Percentiles rank a stretch among this genome's conserved stretches.
Conservation (phyloP, 2,329 filamentous ascomycete species). For the Periconia sp. region DNA sequence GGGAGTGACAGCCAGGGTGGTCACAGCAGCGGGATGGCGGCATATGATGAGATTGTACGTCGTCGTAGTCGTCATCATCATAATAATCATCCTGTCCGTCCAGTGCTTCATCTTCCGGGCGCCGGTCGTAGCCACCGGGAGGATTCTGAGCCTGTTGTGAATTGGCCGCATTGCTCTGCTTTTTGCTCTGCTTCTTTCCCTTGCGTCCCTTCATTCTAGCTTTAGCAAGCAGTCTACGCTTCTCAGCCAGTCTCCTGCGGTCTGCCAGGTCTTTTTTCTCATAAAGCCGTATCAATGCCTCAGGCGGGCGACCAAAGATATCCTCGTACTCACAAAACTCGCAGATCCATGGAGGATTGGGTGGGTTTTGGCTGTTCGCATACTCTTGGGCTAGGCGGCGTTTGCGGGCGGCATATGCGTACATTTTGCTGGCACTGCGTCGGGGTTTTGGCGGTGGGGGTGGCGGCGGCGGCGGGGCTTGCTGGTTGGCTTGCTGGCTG, state of each 20-base stretch:
- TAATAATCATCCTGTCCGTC: conserved; percentile 41
- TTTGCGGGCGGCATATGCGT: conserved; percentile 72
- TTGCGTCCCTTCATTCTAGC: conserved; percentile 92
- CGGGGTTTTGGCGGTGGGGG: conserved; percentile 65
- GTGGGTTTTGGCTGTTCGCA: conserved; percentile 74
- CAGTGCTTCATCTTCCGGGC: conserved; percentile 31
- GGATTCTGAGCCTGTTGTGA: conserved; percentile 34
- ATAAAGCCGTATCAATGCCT: conserved; percentile 84
- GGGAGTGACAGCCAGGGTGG: conserved; percentile 33
- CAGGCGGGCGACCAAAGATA: conserved; percentile 87
- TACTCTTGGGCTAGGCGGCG: conserved; percentile 77
- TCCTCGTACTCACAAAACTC: conserved; percentile 98
- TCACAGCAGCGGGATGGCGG: conserved; percentile 24
- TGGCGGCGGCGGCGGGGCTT: conserved; percentile 54
- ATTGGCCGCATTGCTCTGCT: conserved; percentile 42
- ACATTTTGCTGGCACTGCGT: conserved; percentile 66
- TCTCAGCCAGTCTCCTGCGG: conserved; percentile 82
- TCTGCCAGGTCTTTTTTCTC: conserved; percentile 91
- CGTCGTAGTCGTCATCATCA: conserved; percentile 41
- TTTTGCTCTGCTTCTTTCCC: conserved; percentile 79
- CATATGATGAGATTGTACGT: conserved; percentile 18
- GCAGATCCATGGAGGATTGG: conserved; percentile 90
- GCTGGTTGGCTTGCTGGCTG: conserved; percentile 41
- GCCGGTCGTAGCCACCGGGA: conserved; percentile 34
- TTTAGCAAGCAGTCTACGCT: conserved; percentile 82